These are phyloP conservation scores for Capronia epimyces DNA, from an alignment of 2,329 filamentous ascomycete species.

Conservation along the genomic window DNA sequence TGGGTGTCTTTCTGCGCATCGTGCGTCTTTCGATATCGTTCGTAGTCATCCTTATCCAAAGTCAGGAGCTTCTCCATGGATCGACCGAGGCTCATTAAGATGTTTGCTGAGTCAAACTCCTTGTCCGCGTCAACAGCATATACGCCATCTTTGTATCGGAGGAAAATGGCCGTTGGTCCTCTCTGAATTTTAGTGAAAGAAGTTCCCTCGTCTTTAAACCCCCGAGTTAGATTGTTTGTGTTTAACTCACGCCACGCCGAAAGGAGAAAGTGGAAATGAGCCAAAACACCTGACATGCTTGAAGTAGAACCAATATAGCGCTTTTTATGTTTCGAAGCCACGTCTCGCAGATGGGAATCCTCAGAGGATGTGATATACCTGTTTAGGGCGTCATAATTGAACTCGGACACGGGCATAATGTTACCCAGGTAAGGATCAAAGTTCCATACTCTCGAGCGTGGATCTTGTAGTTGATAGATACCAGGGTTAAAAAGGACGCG, in stretches of 20 bases:
- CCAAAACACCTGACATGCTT: conserved; percentile 82
- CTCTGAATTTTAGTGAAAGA: conserved; percentile 68
- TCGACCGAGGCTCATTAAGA: conserved; percentile 86
- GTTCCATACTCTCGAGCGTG: conserved; percentile 82
- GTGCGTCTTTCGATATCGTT: conserved; percentile 69
- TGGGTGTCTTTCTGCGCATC: conserved; percentile 57
- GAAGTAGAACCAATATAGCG: conserved; percentile 94
- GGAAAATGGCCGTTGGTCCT: conserved; percentile 72
- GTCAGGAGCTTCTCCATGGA: conserved; percentile 96
- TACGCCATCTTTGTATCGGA: conserved; percentile 73
- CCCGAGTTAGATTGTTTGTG: conserved; percentile 58
- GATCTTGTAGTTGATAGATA: conserved; percentile 86
- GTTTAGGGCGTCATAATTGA: conserved; percentile 82
- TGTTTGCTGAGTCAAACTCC: conserved; percentile 74
- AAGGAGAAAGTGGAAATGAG: conserved; percentile 88
- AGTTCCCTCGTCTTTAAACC: conserved; percentile 56
- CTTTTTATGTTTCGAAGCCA: conserved; percentile 61
- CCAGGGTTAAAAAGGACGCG: conserved; percentile 93
- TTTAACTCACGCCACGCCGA: conserved; percentile 76
- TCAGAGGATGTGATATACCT: conserved; percentile 88
- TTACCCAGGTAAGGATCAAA: conserved; percentile 91
- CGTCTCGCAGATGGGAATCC: conserved; percentile 63
- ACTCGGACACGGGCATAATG: conserved; percentile 90
- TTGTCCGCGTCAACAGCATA: conserved; percentile 98
- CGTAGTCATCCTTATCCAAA: conserved; percentile 72